Evolutionary conservation across 192 early-diverging fungal species (phyloP).

Genomic region (Phycomyces blakesleeanus): DNA sequence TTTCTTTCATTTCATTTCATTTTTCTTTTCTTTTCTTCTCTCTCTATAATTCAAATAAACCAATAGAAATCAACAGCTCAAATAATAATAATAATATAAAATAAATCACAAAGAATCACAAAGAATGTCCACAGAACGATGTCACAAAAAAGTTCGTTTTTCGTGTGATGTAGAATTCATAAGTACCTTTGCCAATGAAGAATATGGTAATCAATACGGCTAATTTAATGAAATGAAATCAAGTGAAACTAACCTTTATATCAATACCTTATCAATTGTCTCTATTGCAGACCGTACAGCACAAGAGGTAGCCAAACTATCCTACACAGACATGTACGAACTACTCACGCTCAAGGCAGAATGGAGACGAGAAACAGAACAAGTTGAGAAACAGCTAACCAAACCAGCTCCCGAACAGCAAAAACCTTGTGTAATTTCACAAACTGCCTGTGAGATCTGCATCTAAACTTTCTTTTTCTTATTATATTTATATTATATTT

Average conservation of each 20-base stretch:
- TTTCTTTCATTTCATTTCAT: too few species aligned
- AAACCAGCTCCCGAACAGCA: neutral
- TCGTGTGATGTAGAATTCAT: slow-evolving; percentile 17
- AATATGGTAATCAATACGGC: slow-evolving; percentile 17
- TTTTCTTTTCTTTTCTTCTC: too few species aligned
- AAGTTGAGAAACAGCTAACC: neutral
- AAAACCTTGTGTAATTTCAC: neutral
- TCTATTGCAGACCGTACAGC: slow-evolving; percentile 17
- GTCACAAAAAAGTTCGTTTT: slow-evolving; percentile 21
- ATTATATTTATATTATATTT: neutral
- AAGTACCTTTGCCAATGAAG: slow-evolving; percentile 25
- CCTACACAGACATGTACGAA: slow-evolving; percentile 27
- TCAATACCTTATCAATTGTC: too few species aligned
- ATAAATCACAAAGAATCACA: neutral
- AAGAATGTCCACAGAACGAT: neutral
- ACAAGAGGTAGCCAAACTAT: slow-evolving; percentile 18
- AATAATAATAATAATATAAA: neutral
- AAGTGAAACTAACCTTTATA: too few species aligned
- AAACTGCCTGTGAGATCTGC: neutral
- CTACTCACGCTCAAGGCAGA: slow-evolving; percentile 15
- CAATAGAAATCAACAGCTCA: too few species aligned
- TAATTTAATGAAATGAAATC: too few species aligned
- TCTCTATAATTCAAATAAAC: too few species aligned
- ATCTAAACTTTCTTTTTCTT: neutral
- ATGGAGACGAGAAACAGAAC: slow-evolving; percentile 18